Conservation (phyloP, 2,329 filamentous ascomycete species). For the Tolypocladium ovalisporum region DNA sequence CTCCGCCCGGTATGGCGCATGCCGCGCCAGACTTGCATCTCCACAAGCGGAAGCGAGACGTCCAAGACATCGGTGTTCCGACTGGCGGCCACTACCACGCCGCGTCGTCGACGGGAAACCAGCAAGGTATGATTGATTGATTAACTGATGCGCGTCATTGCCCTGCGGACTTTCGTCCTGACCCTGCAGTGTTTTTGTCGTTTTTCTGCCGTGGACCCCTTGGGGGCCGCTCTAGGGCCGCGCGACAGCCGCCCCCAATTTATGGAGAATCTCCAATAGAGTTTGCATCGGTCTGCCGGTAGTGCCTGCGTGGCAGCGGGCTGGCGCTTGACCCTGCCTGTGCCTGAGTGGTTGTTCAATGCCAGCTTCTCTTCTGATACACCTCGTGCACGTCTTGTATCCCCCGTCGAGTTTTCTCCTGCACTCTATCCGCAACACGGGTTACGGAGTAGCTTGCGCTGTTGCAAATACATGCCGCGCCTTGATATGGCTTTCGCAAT, state of each 20-base stretch:
- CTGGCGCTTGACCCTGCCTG: background rate
- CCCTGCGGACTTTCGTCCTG: background rate
- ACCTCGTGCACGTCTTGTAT: background rate
- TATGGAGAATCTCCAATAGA: background rate
- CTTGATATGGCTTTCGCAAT: background rate
- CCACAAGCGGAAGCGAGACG: slow-evolving; percentile 38
- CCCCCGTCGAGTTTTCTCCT: background rate
- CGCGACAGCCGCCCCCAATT: background rate
- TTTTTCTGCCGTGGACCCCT: background rate
- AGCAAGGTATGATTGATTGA: slow-evolving; percentile 27
- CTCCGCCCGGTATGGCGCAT: slow-evolving; percentile 26
- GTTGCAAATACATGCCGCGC: too few relatives aligned
- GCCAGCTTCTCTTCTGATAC: background rate
- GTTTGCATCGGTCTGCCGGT: background rate
- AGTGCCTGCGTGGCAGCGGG: background rate
- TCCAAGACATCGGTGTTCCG: slow-evolving; percentile 31
- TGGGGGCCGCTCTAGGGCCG: background rate
- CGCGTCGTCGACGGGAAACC: slow-evolving; percentile 22
- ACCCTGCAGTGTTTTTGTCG: background rate
- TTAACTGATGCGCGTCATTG: background rate
- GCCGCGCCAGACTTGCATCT: slow-evolving; percentile 25
- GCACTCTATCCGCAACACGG: background rate
- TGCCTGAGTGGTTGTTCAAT: background rate
- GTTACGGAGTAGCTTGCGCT: too few relatives aligned
- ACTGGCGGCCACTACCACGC: slow-evolving; percentile 28